Conservation (phyloP, 2,329 filamentous ascomycete genomes). For the Paradendryphiella salina region DNA sequence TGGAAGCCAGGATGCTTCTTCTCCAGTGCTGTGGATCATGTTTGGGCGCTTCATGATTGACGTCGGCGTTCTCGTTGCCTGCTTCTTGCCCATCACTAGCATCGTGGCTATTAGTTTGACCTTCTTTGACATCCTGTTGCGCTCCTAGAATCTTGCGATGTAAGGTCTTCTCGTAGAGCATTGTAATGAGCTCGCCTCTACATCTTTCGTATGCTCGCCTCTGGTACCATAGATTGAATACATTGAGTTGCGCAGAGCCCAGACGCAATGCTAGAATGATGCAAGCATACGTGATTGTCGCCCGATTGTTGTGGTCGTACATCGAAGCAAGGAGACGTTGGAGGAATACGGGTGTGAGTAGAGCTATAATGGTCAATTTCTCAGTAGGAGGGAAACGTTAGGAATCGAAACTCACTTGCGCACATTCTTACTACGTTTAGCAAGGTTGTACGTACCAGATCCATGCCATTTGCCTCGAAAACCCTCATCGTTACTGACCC, state of each 20-base stretch:
- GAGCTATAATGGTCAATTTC: slow-evolving; percentile 19
- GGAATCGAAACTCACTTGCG: slow-evolving; percentile 49
- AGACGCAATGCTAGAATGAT: slow-evolving; percentile 65
- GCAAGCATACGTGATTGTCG: slow-evolving; percentile 67
- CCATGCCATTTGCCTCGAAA: slow-evolving; percentile 75
- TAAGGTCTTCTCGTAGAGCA: slow-evolving; percentile 78
- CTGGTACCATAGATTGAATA: slow-evolving; percentile 79
- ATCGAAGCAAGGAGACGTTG: slow-evolving; percentile 72
- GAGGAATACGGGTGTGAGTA: slow-evolving; percentile 67
- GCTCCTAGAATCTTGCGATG: slow-evolving; percentile 60
- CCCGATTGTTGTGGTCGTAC: slow-evolving; percentile 57
- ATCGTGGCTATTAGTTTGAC: slow-evolving; percentile 22
- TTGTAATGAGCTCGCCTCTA: slow-evolving; percentile 82
- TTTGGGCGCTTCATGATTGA: slow-evolving; percentile 6
- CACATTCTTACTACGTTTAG: slow-evolving; percentile 67
- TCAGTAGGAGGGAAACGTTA: background rate
- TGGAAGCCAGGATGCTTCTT: slow-evolving; percentile 8
- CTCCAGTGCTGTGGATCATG: slow-evolving; percentile 9
- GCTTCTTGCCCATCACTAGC: slow-evolving; percentile 22
- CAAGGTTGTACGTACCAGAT: slow-evolving; percentile 68
- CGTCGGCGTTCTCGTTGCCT: slow-evolving; percentile 19
- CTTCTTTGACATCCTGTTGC: slow-evolving; percentile 38
- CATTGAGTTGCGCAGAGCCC: slow-evolving; percentile 64
- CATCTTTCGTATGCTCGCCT: slow-evolving; percentile 81
- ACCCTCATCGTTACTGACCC: slow-evolving; percentile 74